Base-by-base conservation (phyloP, 352 stramenopile species). In the Pythium myriotylum region DNA sequence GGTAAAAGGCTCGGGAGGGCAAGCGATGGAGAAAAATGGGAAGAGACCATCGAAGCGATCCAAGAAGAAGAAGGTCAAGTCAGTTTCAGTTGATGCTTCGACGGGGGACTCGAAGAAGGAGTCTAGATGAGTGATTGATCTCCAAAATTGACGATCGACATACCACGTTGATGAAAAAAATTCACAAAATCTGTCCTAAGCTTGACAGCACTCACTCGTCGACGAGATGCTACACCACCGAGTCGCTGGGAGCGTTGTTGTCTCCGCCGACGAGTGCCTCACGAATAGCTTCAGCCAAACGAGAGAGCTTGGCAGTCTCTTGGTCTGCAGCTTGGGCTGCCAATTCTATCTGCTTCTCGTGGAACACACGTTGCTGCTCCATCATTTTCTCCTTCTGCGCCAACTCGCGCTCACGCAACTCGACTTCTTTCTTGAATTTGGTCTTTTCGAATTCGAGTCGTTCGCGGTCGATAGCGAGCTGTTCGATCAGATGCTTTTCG, bases 401-500 rank as follows among this genome's bases (percentile, higher is more conserved):
- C 4, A 91, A 53, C 26, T 90, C 81, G 19, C 79, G 79, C 43
- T 92, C 84, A 14, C 77, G 78, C 13, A 91, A 72, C 48, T 91
- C 84, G 17, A 88, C 74, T 58, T 91, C 73, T 56, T 89, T 90
- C 56, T 89, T 83, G 57, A 90, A 89, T 39, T 80, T 79, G 47
- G 70, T 54, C 47, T 89, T 90, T 17, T 89, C 80, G 46, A 91
- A 91, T 53, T 86, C 82, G 19, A 93, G 62, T 0, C 77, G 76
- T 58, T 93, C 80, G 39, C 77, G 84, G 40, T 91, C 81, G 27
- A 93, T 66, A 33, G 79, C 72, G 3, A 93, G 76, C 40, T 89
- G 80, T 60, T 91, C 84, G 17, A 72, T 70, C 57, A 89, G 63
- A 66, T 91, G 80, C 59, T 86, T 88, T 57, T 90, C 84, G 63